Evolutionary conservation across 2,329 filamentous ascomycete species (phyloP).

Genomic region (Seiridium cupressi): DNA sequence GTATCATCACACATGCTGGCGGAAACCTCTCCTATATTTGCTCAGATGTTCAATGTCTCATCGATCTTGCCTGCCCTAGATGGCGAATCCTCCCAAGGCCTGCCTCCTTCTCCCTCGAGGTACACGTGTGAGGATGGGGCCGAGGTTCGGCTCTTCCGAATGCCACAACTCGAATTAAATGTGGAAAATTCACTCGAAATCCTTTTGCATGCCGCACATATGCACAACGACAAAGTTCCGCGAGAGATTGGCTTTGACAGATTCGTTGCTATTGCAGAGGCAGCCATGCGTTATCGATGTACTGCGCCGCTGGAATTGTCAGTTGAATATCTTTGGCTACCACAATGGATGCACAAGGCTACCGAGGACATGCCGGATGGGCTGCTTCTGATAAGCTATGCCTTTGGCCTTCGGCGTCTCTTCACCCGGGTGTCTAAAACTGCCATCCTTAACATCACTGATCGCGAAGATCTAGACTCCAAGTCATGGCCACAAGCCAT

Average conservation of each 20-base stretch:
- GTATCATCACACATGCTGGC: conserved; percentile 50
- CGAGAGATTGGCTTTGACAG: conserved; percentile 44
- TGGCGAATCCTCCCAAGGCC: conserved; percentile 17
- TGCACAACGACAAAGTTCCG: conserved; percentile 45
- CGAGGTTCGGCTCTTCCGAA: conserved; percentile 46
- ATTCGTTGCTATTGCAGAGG: conserved; percentile 52
- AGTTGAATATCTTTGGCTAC: conserved; percentile 51
- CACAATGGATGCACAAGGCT: conserved; percentile 47
- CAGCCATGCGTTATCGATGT: conserved; percentile 48
- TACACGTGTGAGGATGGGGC: conserved; percentile 41
- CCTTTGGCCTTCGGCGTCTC: conserved; percentile 46
- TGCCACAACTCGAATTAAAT: conserved; percentile 51
- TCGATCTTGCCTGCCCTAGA: background rate
- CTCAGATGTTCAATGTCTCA: conserved; percentile 38
- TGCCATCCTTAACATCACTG: conserved; percentile 43
- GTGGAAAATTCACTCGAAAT: conserved; percentile 39
- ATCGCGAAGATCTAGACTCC: conserved; percentile 38
- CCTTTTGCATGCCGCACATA: conserved; percentile 50
- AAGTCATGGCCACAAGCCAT: conserved; percentile 47
- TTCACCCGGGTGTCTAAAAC: conserved; percentile 50
- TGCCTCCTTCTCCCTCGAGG: conserved; percentile 28
- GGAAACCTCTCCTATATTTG: conserved; percentile 51
- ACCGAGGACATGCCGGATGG: conserved; percentile 48
- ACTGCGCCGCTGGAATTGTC: conserved; percentile 48
- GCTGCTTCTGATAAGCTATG: conserved; percentile 50